phyloP scores from a whole-genome alignment of 1,284 basidiomycete species.

The Limonomyces culmigenus region DNA sequence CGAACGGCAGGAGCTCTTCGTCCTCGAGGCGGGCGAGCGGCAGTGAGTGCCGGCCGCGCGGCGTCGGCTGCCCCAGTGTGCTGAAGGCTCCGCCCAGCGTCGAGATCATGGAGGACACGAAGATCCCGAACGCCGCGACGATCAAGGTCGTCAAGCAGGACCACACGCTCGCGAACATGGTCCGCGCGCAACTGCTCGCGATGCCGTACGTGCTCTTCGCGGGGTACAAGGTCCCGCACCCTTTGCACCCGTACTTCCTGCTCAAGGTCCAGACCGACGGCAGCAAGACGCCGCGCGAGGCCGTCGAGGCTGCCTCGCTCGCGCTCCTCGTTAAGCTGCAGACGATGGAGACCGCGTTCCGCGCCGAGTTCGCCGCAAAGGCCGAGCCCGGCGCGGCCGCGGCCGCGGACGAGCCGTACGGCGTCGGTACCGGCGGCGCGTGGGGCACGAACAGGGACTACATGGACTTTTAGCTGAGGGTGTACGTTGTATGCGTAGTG shows the following conservation, averaged over 20 bases:
- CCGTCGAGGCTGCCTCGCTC: constrained; percentile 73
- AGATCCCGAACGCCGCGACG: constrained; percentile 93
- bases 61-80: constrained; percentile 6
- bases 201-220: constrained; percentile 85
- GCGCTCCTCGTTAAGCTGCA: constrained; percentile 68
- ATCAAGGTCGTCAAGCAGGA: constrained; percentile 93
- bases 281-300: constrained; percentile 63
- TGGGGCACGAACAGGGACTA: constrained; percentile 40
- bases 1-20: constrained; percentile 81
- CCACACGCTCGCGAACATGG: constrained; percentile 93
- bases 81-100: constrained; percentile 39
- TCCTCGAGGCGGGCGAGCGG: constrained; percentile 86
- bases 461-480: constrained; percentile 41
- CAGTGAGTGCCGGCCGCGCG: constrained; percentile 37
- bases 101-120: constrained; percentile 87
- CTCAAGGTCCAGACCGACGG: constrained; percentile 96
- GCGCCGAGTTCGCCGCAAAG: constrained; percentile 60
- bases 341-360: constrained; percentile 54
- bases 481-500: too few relatives aligned
- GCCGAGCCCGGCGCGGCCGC: constrained; percentile 35
- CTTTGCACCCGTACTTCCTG: constrained; percentile 84
- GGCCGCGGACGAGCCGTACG: constrained; percentile 43
- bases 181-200: constrained; percentile 82
- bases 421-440: constrained; percentile 18
- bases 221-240: constrained; percentile 96